Evolutionary conservation across 1,284 basidiomycete genomes (phyloP).

Genomic region (Rhodofomes roseus): DNA sequence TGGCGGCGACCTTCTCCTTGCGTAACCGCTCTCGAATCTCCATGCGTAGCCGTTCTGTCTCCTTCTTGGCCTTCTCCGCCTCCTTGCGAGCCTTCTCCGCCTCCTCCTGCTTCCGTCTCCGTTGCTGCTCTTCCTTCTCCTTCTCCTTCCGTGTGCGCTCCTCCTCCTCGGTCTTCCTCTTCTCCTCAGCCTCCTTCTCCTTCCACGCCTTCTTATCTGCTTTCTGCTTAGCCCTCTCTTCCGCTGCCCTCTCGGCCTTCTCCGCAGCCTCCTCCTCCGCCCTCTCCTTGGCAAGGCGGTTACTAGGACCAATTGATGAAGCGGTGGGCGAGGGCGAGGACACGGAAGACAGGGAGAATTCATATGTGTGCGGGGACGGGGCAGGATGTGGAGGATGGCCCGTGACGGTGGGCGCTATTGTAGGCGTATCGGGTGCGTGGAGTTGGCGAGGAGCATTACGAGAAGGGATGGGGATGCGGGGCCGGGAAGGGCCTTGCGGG

Average conservation of each 20-base stretch:
- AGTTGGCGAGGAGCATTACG: constrained; percentile 53
- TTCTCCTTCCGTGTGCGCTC: constrained; percentile 34
- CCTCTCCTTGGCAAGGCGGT: constrained; percentile 36
- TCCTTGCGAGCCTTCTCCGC: constrained; percentile 23
- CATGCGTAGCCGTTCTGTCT: constrained; percentile 32
- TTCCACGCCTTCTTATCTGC: constrained; percentile 20
- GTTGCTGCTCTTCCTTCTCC: constrained; percentile 38
- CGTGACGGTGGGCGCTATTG: constrained; percentile 48
- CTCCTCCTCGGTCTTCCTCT: constrained; percentile 34
- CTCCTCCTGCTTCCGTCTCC: constrained; percentile 30
- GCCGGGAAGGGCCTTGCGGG: constrained; percentile 38
- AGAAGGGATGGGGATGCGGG: constrained; percentile 57
- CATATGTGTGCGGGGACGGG: constrained; percentile 45
- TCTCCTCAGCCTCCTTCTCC: constrained; percentile 30
- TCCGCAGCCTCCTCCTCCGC: constrained; percentile 34
- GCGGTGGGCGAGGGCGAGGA: constrained; percentile 71
- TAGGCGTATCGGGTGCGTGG: constrained; percentile 62
- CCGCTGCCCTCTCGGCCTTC: constrained; percentile 27
- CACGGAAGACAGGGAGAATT: constrained; percentile 43
- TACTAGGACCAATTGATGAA: constrained; percentile 34
- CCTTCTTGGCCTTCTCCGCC: constrained; percentile 32
- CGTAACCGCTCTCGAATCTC: constrained; percentile 28
- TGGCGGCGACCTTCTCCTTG: constrained; percentile 26
- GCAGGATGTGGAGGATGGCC: constrained; percentile 49
- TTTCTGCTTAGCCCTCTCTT: constrained; percentile 17